Percentiles rank a stretch among this genome's conserved stretches.
Evolutionary conservation across 352 stramenopile genomes (phyloP).

Genomic region (Thraustochytrium sp.): DNA sequence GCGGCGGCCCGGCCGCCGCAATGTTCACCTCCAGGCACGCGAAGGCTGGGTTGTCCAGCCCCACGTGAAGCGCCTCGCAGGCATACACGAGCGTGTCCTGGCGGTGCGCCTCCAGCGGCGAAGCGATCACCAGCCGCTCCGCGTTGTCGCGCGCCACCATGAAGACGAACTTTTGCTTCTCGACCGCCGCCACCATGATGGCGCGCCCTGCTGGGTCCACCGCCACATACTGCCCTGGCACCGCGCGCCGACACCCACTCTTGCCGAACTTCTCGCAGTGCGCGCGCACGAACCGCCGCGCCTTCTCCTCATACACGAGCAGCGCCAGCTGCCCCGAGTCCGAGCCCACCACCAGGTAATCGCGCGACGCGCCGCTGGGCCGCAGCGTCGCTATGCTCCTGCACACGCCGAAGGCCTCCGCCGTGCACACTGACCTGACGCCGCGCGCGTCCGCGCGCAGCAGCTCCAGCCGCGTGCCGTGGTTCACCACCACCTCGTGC

Average conservation of each 20-base stretch:
- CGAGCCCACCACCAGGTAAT: conserved; percentile 90
- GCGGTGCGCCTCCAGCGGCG: conserved; percentile 96
- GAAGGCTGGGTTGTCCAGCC: conserved; percentile 99
- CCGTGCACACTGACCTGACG: conserved; percentile 68
- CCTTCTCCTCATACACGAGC: conserved; percentile 79
- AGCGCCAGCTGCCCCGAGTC: conserved; percentile 93
- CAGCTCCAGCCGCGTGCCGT: conserved; percentile 87
- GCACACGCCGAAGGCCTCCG: conserved; percentile 81
- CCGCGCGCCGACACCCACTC: conserved; percentile 88
- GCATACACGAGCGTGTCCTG: conserved; percentile 87
- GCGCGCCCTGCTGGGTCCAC: conserved; percentile 92
- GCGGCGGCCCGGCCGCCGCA: conserved; percentile 52
- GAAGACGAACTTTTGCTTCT: conserved; percentile 99
- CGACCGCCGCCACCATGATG: conserved; percentile 84
- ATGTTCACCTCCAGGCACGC: conserved; percentile 93
- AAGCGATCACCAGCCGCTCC: conserved; percentile 91
- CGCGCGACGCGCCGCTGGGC: conserved; percentile 63
- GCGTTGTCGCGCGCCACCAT: conserved; percentile 93
- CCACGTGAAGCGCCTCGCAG: conserved; percentile 90
- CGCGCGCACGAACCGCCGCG: conserved; percentile 56
- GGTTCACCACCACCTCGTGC: conserved; percentile 88
- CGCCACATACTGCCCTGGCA: conserved; percentile 94
- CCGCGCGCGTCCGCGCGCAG: conserved; percentile 59
- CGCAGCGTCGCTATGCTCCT: conserved; percentile 81
- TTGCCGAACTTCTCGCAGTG: conserved; percentile 94